Evolutionary conservation across 2,329 filamentous ascomycete genomes (phyloP).

Genomic region (Thelonectria olida): DNA sequence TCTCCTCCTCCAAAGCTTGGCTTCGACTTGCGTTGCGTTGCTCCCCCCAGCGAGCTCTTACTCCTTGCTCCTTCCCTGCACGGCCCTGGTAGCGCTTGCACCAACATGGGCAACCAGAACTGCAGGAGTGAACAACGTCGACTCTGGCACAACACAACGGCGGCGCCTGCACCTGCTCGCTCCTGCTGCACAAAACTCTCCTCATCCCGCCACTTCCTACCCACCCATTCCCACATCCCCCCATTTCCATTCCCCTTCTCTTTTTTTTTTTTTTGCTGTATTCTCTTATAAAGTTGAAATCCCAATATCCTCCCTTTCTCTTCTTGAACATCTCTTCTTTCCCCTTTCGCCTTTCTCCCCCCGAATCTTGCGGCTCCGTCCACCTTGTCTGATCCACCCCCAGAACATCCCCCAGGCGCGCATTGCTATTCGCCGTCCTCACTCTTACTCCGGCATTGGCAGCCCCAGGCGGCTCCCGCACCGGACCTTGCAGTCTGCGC

Average conservation of each 20-base stretch:
- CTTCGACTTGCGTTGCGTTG: not conserved
- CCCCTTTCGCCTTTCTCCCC: not conserved
- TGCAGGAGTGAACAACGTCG: constrained; percentile 14
- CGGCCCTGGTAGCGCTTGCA: not conserved
- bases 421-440: constrained; percentile 33
- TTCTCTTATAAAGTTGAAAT: not conserved
- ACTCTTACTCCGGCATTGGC: constrained; percentile 25
- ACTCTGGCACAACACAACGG: not conserved
- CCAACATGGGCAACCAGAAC: constrained; percentile 4
- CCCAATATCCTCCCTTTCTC: not conserved
- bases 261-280: not conserved
- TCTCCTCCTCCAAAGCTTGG: not conserved
- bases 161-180: not conserved
- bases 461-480: constrained; percentile 34
- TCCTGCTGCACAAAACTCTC: constrained; percentile 5
- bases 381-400: constrained; percentile 18
- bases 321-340: not conserved
- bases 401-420: constrained; percentile 24
- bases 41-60: not conserved
- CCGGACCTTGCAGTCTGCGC: constrained; percentile 34
- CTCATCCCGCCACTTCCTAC: constrained; percentile 2
- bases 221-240: not conserved
- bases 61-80: constrained; percentile 3
- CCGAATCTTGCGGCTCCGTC: constrained; percentile 1
- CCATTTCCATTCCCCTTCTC: not conserved